A percentile compares a stretch with the other conserved stretches of the same genome.
phyloP scores from a whole-genome alignment of 345 rosid species.

The Acer yangbiense region DNA sequence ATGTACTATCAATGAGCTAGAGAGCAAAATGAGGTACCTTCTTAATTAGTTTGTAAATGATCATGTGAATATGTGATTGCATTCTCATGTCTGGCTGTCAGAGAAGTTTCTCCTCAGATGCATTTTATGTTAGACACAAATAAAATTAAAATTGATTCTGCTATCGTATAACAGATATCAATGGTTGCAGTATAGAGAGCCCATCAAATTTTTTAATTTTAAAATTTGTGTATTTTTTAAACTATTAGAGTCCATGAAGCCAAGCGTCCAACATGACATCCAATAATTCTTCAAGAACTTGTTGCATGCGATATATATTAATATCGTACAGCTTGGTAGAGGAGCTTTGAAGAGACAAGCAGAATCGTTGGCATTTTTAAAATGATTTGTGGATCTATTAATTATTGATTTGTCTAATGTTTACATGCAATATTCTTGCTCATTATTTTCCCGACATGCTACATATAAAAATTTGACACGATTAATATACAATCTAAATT shows the following conservation, averaged over 20 bases:
- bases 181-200: background rate
- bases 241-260: background rate
- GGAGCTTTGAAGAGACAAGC: background rate
- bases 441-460: background rate
- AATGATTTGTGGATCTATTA: background rate
- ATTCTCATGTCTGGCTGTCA: background rate
- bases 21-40: background rate
- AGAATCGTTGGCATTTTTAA: background rate
- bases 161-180: background rate
- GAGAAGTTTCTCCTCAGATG: background rate
- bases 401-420: background rate
- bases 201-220: background rate
- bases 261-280: constrained; percentile 5
- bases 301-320: background rate
- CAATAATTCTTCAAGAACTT: background rate
- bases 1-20: background rate
- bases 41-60: background rate
- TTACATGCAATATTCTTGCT: background rate
- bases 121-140: background rate
- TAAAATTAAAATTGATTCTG: background rate
- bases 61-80: background rate
- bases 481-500: background rate
- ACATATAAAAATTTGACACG: background rate
- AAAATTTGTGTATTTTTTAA: background rate
- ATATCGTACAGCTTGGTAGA: background rate